Percentiles rank a stretch among this genome's conserved stretches.
Evolutionary conservation across 768 basidiomycete genomes (phyloP).

Genomic region (Pleurotus cornucopiae): DNA sequence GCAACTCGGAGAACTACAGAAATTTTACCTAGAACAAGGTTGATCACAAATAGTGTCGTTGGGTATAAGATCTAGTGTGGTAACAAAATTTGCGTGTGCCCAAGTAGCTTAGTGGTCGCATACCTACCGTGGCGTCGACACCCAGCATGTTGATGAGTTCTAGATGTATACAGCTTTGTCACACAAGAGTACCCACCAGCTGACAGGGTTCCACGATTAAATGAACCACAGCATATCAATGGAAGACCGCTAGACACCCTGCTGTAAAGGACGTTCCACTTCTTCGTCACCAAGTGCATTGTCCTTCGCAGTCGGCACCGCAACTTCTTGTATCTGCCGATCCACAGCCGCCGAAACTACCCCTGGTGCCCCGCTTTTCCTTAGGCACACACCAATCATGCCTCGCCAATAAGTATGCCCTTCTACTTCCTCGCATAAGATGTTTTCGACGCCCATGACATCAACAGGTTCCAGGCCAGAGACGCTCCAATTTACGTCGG

Average conservation of each 20-base stretch:
- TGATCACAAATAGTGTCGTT: too few species aligned
- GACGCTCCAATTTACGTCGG: constrained; percentile 43
- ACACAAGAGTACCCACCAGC: neutral
- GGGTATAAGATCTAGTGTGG: too few species aligned
- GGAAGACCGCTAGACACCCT: neutral
- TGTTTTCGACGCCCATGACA: constrained; percentile 49
- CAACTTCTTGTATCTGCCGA: constrained; percentile 26
- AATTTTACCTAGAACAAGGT: too few species aligned
- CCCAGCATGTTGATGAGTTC: too few species aligned
- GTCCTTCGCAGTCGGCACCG: constrained; percentile 15
- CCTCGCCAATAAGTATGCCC: constrained; percentile 49
- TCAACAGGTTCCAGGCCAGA: constrained; percentile 46
- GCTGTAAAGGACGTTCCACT: constrained; percentile 9
- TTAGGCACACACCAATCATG: constrained; percentile 43
- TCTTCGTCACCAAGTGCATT: constrained; percentile 15
- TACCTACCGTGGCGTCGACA: too few species aligned
- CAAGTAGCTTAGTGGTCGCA: too few species aligned
- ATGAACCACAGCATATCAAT: neutral
- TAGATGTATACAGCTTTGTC: too few species aligned
- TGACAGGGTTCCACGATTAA: neutral
- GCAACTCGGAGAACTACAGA: neutral
- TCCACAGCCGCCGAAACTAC: constrained; percentile 31
- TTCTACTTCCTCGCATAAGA: constrained; percentile 40
- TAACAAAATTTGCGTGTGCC: too few species aligned
- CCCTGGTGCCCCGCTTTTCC: constrained; percentile 33